Evolutionary conservation across 176 grass and related monocot genomes (phyloP).

Genomic region (Eragrostis curvula): DNA sequence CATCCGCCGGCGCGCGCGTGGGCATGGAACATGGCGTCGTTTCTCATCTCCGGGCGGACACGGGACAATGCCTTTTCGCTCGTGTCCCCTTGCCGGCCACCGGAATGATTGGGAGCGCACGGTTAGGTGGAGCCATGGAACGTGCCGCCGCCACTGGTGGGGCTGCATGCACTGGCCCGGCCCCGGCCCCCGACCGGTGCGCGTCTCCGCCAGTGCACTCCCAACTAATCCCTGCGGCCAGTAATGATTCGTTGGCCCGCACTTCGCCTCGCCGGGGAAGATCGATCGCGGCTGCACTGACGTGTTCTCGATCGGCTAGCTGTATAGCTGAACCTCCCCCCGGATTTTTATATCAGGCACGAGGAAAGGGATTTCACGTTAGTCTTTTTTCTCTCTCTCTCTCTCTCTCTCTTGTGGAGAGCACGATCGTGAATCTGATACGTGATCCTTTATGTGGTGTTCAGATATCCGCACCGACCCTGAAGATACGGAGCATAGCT

Average conservation of each 20-base stretch:
- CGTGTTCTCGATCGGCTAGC: background rate
- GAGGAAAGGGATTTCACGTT: background rate
- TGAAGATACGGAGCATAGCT: background rate
- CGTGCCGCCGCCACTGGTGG: background rate
- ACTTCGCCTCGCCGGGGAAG: background rate
- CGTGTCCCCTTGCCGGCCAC: constrained; percentile 28
- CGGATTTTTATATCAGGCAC: background rate
- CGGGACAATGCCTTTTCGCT: background rate
- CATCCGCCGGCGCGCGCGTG: too few species aligned
- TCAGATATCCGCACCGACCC: background rate
- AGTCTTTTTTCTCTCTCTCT: background rate
- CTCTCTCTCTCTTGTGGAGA: too few species aligned
- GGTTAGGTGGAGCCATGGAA: background rate
- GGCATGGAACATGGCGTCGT: too few species aligned
- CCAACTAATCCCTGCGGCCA: constrained; percentile 28
- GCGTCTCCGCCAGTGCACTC: background rate
- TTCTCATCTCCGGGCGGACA: too few species aligned
- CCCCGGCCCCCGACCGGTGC: too few species aligned
- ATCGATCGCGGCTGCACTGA: background rate
- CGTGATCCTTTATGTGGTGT: background rate
- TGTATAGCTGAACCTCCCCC: too few species aligned
- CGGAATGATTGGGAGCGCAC: constrained; percentile 4
- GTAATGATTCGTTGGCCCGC: constrained; percentile 13
- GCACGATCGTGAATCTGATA: too few species aligned
- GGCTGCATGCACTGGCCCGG: too few species aligned